Conservation (phyloP, 352 stramenopile species). For the Phytophthora niederhauseri region DNA sequence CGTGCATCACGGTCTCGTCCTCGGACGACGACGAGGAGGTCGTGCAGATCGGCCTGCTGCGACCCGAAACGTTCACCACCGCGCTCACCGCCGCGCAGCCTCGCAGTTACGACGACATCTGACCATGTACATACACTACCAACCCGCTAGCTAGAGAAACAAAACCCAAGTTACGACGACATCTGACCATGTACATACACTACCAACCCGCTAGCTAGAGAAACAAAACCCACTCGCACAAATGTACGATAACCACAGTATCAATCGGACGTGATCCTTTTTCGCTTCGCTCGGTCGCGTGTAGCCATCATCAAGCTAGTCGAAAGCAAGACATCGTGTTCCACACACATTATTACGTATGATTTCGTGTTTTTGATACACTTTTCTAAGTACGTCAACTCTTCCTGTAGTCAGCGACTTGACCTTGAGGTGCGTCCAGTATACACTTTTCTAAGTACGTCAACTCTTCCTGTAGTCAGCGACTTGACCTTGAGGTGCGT, state of each 20-base stretch:
- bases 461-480: constrained; percentile 1
- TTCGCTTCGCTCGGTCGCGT: not conserved
- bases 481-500: constrained; percentile 18
- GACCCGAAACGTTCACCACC: constrained; percentile 26
- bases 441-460: not conserved
- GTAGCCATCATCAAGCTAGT: not conserved
- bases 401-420: constrained; percentile 23
- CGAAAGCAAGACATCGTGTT: not conserved
- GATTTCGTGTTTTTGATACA: constrained; percentile 1
- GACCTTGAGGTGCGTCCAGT: constrained; percentile 15
- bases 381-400: constrained; percentile 30
- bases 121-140: constrained; percentile 34
- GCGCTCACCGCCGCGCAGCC: constrained; percentile 23
- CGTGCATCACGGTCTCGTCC: constrained; percentile 37
- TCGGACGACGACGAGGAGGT: constrained; percentile 35
- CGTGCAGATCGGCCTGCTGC: constrained; percentile 23
- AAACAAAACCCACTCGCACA: constrained; percentile 17
- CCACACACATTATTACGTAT: not conserved
- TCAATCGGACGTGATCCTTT: not conserved
- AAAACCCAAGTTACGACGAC: constrained; percentile 30
- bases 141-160: constrained; percentile 17
- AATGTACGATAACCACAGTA: constrained; percentile 30
- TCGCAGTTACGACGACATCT: constrained; percentile 33
- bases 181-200: constrained; percentile 37
- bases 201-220: constrained; percentile 15